Percentiles rank a stretch among this genome's conserved stretches.
phyloP scores from a whole-genome alignment of 352 stramenopile species.

The Peronospora farinosa region DNA sequence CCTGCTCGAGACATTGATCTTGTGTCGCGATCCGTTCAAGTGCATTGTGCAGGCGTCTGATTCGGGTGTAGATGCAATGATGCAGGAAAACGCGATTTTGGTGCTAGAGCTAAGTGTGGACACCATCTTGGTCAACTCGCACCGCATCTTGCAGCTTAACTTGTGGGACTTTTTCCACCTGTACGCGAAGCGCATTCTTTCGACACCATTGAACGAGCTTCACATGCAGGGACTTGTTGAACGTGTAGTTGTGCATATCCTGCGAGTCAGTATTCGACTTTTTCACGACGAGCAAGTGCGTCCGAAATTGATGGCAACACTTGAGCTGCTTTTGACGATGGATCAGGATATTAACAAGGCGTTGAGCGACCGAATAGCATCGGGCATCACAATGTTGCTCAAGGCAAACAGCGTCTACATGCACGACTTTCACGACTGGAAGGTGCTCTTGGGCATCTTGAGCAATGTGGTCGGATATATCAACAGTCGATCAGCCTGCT shows the following conservation, averaged over 20 bases:
- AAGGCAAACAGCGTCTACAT: conserved; percentile 87
- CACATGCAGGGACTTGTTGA: conserved; percentile 75
- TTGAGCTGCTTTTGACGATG: conserved; percentile 68
- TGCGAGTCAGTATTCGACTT: conserved; percentile 79
- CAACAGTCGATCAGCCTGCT: conserved; percentile 60
- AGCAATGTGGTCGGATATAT: conserved; percentile 77
- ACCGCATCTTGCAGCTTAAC: conserved; percentile 64
- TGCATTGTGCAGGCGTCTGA: conserved; percentile 53
- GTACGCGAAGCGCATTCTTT: conserved; percentile 72
- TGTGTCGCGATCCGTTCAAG: conserved; percentile 74
- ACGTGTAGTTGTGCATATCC: conserved; percentile 79
- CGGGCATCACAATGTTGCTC: conserved; percentile 75
- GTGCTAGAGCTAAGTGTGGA: conserved; percentile 80
- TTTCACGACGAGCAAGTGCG: conserved; percentile 82
- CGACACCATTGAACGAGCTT: conserved; percentile 64
- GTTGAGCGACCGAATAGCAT: conserved; percentile 72
- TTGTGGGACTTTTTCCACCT: conserved; percentile 78
- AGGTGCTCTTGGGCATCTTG: conserved; percentile 65
- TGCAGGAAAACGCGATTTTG: conserved; percentile 86
- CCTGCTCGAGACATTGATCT: conserved; percentile 69
- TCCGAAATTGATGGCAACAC: conserved; percentile 73
- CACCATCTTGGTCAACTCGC: conserved; percentile 78
- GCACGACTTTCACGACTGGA: conserved; percentile 77
- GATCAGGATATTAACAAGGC: conserved; percentile 78
- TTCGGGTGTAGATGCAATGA: conserved; percentile 66